A percentile compares a stretch with the other conserved stretches of the same genome.
Evolutionary conservation across 306 rosid species (phyloP).

Genomic region (Mimosa pudica): DNA sequence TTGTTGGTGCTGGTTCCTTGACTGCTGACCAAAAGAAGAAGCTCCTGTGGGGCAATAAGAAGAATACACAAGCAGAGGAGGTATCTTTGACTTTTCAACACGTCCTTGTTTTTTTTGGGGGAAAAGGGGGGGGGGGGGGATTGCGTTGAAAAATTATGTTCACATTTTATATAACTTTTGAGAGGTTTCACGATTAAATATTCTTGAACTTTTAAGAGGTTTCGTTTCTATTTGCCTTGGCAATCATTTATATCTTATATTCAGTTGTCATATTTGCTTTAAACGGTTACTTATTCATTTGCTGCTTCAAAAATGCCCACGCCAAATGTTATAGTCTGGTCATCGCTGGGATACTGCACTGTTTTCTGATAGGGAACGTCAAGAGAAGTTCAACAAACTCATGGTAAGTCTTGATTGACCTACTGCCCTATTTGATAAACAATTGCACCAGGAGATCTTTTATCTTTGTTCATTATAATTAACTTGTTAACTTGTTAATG

Average conservation of each 20-base stretch:
- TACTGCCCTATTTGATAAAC: neutral
- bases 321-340: slow-evolving; percentile 60
- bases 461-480: neutral
- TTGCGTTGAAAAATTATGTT: neutral
- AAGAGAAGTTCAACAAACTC: slow-evolving; percentile 97
- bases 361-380: slow-evolving; percentile 85
- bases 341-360: slow-evolving; percentile 80
- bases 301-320: slow-evolving; percentile 32
- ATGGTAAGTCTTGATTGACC: slow-evolving; percentile 65
- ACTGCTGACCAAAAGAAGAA: slow-evolving; percentile 98
- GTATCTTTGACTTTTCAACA: slow-evolving; percentile 43
- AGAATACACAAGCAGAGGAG: slow-evolving; percentile 71
- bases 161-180: neutral
- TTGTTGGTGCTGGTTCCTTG: slow-evolving; percentile 70
- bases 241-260: neutral
- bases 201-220: neutral
- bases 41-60: slow-evolving; percentile 93
- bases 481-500: slow-evolving; percentile 37
- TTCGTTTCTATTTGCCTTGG: slow-evolving; percentile 2
- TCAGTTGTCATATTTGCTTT: slow-evolving; percentile 20
- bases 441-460: slow-evolving; percentile 28
- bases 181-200: neutral
- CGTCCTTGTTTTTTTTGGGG: slow-evolving; percentile 4
- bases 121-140: too few relatives aligned
- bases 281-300: slow-evolving; percentile 31